Evolutionary conservation across 2,329 filamentous ascomycete genomes (phyloP).

Genomic region (Gliomastix tumulicola): DNA sequence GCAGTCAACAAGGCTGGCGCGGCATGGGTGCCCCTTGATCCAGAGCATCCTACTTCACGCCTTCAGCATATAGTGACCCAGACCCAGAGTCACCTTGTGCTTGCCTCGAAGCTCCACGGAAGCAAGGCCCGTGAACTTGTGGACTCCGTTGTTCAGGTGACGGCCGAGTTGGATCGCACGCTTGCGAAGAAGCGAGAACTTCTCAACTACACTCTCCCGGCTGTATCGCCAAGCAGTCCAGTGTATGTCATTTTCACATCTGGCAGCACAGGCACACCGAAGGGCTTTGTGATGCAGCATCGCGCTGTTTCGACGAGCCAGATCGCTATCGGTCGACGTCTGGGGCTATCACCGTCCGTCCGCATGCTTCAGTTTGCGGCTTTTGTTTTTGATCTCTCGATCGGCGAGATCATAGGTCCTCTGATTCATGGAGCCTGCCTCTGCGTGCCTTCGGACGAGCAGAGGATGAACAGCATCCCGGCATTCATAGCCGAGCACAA

Average conservation of each 20-base stretch:
- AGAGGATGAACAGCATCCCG: conserved; percentile 5
- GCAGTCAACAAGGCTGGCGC: conserved; percentile 14
- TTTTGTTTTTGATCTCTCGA: conserved; percentile 7
- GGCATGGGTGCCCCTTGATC: conserved; percentile 13
- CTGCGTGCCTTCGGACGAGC: conserved; percentile 8
- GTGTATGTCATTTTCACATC: conserved; percentile 8
- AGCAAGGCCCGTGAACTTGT: background rate
- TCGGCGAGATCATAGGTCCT: conserved; percentile 4
- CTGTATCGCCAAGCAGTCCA: background rate
- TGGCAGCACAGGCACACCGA: conserved; percentile 13
- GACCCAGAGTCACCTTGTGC: background rate
- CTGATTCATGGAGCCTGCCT: conserved; percentile 7
- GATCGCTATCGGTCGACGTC: conserved; percentile 5
- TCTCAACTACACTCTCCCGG: background rate
- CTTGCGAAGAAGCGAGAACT: background rate
- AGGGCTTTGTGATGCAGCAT: conserved; percentile 13
- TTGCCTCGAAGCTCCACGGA: background rate
- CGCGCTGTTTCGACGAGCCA: conserved; percentile 10
- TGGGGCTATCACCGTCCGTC: background rate
- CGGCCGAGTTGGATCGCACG: background rate
- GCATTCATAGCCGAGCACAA: conserved; percentile 4
- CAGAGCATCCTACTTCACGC: conserved; percentile 1
- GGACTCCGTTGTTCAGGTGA: conserved; percentile 1
- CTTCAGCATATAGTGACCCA: conserved; percentile 1
- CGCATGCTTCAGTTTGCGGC: conserved; percentile 4